Percentiles rank a stretch among this genome's conserved stretches.
phyloP scores from a whole-genome alignment of 139 green algal species.

The Spirogloea muscicola region DNA sequence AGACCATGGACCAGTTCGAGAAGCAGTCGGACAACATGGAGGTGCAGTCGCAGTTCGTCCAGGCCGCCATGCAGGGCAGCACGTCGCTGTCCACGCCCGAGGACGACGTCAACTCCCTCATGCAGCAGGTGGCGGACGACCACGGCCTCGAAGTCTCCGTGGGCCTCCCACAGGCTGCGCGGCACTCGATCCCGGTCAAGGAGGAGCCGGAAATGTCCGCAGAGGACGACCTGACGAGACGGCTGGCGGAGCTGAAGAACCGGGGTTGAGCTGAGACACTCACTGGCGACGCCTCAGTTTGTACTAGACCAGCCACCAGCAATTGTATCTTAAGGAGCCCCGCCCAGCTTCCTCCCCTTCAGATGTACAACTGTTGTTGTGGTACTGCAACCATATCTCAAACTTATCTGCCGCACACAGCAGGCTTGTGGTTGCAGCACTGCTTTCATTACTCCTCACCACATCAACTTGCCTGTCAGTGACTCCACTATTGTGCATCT shows the following conservation, averaged over 20 bases:
- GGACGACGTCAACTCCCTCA: conserved; percentile 84
- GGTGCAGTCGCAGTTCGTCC: conserved; percentile 84
- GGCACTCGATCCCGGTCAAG: conserved; percentile 13
- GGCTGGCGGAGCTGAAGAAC: conserved; percentile 59
- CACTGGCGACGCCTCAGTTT: too few species aligned
- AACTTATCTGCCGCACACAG: too few species aligned
- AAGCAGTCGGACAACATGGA: conserved; percentile 94
- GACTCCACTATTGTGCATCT: too few species aligned
- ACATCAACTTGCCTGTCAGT: too few species aligned
- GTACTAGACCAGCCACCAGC: too few species aligned
- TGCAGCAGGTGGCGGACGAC: conserved; percentile 80
- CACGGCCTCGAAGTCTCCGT: conserved; percentile 77
- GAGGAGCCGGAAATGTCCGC: neutral
- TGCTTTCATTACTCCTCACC: too few species aligned
- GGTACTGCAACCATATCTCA: too few species aligned
- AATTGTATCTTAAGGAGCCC: too few species aligned
- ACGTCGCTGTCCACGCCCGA: conserved; percentile 82
- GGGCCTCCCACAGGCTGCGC: conserved; percentile 60
- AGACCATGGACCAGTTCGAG: conserved; percentile 95
- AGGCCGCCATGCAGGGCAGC: conserved; percentile 83
- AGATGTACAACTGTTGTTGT: too few species aligned
- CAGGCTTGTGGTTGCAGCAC: too few species aligned
- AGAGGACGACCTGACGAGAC: conserved; percentile 63
- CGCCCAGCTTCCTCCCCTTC: too few species aligned
- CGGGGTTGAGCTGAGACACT: too few species aligned